Percentiles rank a stretch among this genome's conserved stretches.
Evolutionary conservation across 371 early-diverging fungal genomes (phyloP).

Genomic region (Fennellomyces sp.): DNA sequence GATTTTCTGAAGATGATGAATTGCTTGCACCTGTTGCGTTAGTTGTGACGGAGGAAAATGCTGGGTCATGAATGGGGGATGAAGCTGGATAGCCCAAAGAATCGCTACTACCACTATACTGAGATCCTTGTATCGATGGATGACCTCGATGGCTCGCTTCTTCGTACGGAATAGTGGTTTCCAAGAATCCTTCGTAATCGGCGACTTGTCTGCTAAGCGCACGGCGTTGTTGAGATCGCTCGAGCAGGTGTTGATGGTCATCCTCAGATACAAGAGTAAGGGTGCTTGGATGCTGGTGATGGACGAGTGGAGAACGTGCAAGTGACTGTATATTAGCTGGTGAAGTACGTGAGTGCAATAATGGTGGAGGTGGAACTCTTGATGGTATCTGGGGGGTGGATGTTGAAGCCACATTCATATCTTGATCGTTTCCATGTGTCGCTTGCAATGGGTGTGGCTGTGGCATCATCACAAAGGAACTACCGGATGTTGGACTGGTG

Average conservation of each 20-base stretch:
- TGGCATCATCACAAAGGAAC: no score
- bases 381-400: neutral
- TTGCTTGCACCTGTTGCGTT: neutral
- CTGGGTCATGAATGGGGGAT: neutral
- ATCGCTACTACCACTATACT: neutral
- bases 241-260: neutral
- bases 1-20: neutral
- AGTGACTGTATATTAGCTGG: no score
- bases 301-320: neutral
- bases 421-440: neutral
- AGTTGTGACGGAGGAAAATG: neutral
- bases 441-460: neutral
- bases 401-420: no score
- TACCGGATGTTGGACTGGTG: neutral
- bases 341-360: neutral
- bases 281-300: neutral
- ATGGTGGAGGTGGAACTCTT: neutral
- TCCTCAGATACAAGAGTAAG: neutral
- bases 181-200: constrained; percentile 14
- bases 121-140: neutral
- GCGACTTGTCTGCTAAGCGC: constrained; percentile 1
- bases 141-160: neutral
- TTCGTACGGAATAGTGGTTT: neutral
- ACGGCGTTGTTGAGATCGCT: neutral
- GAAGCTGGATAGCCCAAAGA: neutral